Conservation (phyloP, 2,329 filamentous ascomycete genomes). For the Fusarium circinatum region DNA sequence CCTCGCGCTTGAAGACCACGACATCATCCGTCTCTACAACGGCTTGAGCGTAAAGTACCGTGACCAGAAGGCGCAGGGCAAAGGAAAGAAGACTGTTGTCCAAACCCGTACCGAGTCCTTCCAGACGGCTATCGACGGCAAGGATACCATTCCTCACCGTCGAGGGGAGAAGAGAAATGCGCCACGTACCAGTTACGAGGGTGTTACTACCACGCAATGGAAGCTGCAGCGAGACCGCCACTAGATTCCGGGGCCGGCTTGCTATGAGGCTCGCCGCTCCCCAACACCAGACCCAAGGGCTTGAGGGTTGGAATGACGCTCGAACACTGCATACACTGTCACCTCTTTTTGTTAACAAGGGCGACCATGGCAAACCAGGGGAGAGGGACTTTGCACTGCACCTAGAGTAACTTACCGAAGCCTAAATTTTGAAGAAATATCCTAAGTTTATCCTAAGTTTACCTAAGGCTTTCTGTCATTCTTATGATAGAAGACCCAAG, state of each 20-base stretch:
- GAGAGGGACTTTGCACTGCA: too few species aligned
- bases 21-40: fast-evolving
- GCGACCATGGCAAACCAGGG: too few species aligned
- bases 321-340: not conserved
- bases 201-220: too few species aligned
- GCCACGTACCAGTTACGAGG: too few species aligned
- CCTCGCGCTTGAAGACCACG: fast-evolving
- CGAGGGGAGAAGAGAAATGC: not conserved
- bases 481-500: not conserved
- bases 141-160: not conserved
- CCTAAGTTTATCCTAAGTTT: not conserved
- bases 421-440: not conserved
- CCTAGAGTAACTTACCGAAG: not conserved
- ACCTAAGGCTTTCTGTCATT: not conserved
- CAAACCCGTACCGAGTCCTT: not conserved
- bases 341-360: not conserved
- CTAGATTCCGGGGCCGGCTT: too few species aligned
- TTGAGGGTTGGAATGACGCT: too few species aligned
- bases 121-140: not conserved
- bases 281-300: too few species aligned
- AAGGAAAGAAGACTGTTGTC: fast-evolving
- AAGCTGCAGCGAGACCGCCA: too few species aligned
- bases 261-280: too few species aligned
- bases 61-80: fast-evolving
- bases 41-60: fast-evolving